Percentiles rank a stretch among this genome's conserved stretches.
These are phyloP conservation scores for Phytophthora uliginosa DNA, from an alignment of 352 stramenopile genomes.

Conservation along the genomic window DNA sequence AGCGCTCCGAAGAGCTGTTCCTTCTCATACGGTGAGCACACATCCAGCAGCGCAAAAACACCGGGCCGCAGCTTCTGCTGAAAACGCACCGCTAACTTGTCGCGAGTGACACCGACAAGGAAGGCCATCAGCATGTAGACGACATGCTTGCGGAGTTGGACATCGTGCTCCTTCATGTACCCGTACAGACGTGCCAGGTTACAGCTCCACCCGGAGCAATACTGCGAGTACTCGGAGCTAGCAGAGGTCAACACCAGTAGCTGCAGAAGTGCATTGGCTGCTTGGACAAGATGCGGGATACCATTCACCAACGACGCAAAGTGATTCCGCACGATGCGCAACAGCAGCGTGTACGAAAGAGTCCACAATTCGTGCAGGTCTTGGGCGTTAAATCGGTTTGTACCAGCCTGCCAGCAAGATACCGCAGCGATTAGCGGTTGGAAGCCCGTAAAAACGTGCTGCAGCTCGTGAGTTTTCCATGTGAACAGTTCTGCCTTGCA, in stretches of 20 bases:
- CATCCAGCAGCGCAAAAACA: constrained; percentile 83
- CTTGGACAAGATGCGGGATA: constrained; percentile 74
- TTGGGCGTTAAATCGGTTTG: constrained; percentile 21
- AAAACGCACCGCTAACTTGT: constrained; percentile 62
- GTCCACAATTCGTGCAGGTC: constrained; percentile 83
- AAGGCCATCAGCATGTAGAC: constrained; percentile 86
- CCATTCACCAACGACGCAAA: constrained; percentile 75
- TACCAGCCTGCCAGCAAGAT: constrained; percentile 35
- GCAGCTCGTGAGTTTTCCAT: constrained; percentile 80
- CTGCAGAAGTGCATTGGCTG: constrained; percentile 74
- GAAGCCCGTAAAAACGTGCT: constrained; percentile 76
- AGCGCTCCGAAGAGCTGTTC: constrained; percentile 88
- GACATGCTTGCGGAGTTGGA: constrained; percentile 86
- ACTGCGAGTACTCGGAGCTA: constrained; percentile 20
- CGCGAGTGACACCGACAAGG: constrained; percentile 66
- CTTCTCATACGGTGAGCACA: constrained; percentile 88
- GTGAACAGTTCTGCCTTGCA: constrained; percentile 85
- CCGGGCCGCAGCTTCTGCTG: constrained; percentile 80
- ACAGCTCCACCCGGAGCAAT: constrained; percentile 75
- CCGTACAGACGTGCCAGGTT: constrained; percentile 89
- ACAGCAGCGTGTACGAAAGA: constrained; percentile 79
- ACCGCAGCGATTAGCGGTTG: constrained; percentile 57
- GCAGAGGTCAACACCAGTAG: constrained; percentile 57
- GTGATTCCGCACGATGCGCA: constrained; percentile 84
- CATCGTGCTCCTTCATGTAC: constrained; percentile 88